Base-by-base conservation (phyloP, 2,329 filamentous ascomycete species). In the Microascus cirrosus region DNA sequence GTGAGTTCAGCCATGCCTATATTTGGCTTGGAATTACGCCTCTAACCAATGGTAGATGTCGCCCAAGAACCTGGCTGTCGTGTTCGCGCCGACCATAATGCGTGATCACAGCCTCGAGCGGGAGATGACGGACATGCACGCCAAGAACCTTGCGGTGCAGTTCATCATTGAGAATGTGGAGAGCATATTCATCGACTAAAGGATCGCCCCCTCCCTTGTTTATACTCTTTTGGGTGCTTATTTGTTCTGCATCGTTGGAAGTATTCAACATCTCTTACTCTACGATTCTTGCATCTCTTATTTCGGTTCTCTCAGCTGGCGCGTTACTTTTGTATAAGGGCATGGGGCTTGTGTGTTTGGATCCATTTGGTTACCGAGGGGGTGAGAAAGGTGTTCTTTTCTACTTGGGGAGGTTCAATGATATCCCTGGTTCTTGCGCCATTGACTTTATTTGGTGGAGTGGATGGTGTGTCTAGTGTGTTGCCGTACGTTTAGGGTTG, bases 11-110 rank as follows among this genome's bases (percentile, higher is more conserved):
- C 15, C 28, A 8, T 54, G 12, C 2, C 34, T 13, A 51, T 34
- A 15, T 34, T 8, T 32, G n/a, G 11, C 11, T n/a, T 22, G 11
- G n/a, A 22, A 50, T 50, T 11, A n/a, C 18, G 39, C n/a, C n/a
- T 36, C 11, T 35, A 22, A 36, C 22, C 32, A 13, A 53, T 2
- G 60, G 8, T 35, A 89, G 84, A 99, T 99, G 94, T 96, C 90
- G 25, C 89, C 93, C 59, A 89, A 95, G 73, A 99, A 99, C 68
- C 75, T 97, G 61, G 91, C 94, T 3, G 94, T 99, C 50, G 94
- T 99, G 42, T 99, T 99, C 69, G 94, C 94, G 10, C 94, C 94
- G 8, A 99, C 94, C 1, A 95, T 99, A 65, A 95, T 99, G 90
- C 84, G 93, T 64, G 91, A 95, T 59, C 80, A 85, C 68, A 93